Percentiles rank a stretch among this genome's conserved stretches.
phyloP scores from a whole-genome alignment of 108 stramenopile genomes.

The Chaetoceros tenuissimus region DNA sequence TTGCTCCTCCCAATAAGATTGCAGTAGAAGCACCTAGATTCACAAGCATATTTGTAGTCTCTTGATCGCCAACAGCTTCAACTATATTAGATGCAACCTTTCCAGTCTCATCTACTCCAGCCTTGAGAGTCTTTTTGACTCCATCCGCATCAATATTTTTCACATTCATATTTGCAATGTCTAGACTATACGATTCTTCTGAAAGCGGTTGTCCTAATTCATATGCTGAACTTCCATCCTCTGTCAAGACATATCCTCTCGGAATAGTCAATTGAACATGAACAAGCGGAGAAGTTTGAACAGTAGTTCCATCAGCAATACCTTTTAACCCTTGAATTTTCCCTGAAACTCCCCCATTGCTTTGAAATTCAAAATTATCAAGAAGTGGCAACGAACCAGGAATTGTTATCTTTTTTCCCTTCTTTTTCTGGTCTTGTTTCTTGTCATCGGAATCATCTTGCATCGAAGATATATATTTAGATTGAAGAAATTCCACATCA shows the following conservation, averaged over 20 bases:
- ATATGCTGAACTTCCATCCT: slow-evolving; percentile 37
- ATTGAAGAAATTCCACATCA: slow-evolving; percentile 47
- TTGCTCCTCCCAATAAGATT: slow-evolving; percentile 52
- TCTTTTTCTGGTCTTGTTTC: slow-evolving; percentile 1
- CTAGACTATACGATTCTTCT: slow-evolving; percentile 14
- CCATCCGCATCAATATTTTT: background rate
- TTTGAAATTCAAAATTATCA: slow-evolving; percentile 61
- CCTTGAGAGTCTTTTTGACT: background rate
- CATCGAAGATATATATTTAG: slow-evolving; percentile 12
- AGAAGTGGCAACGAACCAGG: slow-evolving; percentile 53
- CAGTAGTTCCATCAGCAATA: slow-evolving; percentile 61
- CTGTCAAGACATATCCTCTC: slow-evolving; percentile 52
- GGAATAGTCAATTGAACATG: slow-evolving; percentile 53
- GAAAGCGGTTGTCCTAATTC: slow-evolving; percentile 46
- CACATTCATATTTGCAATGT: slow-evolving; percentile 6
- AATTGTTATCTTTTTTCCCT: background rate
- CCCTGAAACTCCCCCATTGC: slow-evolving; percentile 54
- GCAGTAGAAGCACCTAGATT: slow-evolving; percentile 57
- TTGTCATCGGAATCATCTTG: slow-evolving; percentile 4
- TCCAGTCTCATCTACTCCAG: slow-evolving; percentile 4
- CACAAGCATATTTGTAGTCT: slow-evolving; percentile 22
- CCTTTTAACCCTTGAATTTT: slow-evolving; percentile 55
- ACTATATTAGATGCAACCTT: slow-evolving; percentile 9
- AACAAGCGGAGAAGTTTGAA: slow-evolving; percentile 42
- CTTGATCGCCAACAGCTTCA: slow-evolving; percentile 15